Conservation (phyloP, 768 basidiomycete species). For the Boletus vermiculosoides region DNA sequence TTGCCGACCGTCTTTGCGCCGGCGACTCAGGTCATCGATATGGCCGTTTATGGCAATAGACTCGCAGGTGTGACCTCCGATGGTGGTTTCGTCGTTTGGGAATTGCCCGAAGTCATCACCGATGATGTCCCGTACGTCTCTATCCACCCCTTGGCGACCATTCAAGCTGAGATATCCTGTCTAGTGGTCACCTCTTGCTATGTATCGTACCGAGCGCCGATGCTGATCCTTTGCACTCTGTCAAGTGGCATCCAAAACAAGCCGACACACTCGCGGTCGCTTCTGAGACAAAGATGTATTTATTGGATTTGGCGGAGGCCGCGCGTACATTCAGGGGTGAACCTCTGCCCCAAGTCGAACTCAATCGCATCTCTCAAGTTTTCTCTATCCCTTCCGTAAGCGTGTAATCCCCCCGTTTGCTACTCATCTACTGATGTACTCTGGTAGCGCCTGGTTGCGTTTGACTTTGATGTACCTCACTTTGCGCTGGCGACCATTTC, state of each 20-base stretch:
- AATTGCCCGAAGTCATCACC: constrained; percentile 76
- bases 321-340: constrained; percentile 60
- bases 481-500: constrained; percentile 79
- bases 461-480: constrained; percentile 80
- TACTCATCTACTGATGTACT: background rate
- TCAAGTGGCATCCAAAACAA: constrained; percentile 89
- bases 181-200: constrained; percentile 63
- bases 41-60: constrained; percentile 81
- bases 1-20: constrained; percentile 61
- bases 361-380: constrained; percentile 64
- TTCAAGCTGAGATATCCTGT: constrained; percentile 12
- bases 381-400: constrained; percentile 72
- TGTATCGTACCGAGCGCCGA: constrained; percentile 63
- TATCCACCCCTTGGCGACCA: background rate
- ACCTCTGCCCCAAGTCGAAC: constrained; percentile 64
- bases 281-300: constrained; percentile 70
- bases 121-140: constrained; percentile 80
- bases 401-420: background rate
- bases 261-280: constrained; percentile 80
- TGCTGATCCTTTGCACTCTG: constrained; percentile 66
- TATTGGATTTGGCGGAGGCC: constrained; percentile 69
- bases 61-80: constrained; percentile 86
- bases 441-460: constrained; percentile 72
- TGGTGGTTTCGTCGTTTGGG: constrained; percentile 88
- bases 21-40: constrained; percentile 70